These are phyloP conservation scores for Inonotus obliquus DNA, from an alignment of 1,284 basidiomycete species.

Conservation along the genomic window DNA sequence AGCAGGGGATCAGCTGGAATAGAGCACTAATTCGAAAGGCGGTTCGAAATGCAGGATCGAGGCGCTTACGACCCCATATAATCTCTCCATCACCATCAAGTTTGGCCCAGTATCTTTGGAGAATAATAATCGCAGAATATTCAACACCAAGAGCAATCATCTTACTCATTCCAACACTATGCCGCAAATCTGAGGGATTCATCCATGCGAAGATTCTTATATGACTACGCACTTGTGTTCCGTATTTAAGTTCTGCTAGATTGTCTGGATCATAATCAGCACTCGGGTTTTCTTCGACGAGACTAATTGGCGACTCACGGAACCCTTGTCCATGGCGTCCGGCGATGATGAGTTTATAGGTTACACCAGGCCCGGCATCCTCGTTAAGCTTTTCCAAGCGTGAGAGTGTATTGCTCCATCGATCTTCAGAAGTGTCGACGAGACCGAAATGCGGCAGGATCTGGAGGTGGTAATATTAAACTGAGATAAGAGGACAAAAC, in stretches of 20 bases:
- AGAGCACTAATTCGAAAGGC: not conserved
- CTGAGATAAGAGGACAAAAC: not conserved
- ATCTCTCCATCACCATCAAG: constrained; percentile 67
- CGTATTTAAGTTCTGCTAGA: constrained; percentile 68
- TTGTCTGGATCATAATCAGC: constrained; percentile 49
- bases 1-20: constrained; percentile 67
- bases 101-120: constrained; percentile 57
- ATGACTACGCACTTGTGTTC: constrained; percentile 40
- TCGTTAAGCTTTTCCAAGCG: constrained; percentile 44
- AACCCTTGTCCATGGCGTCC: constrained; percentile 71
- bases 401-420: constrained; percentile 49
- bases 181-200: not conserved
- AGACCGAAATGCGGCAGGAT: constrained; percentile 47
- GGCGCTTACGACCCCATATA: constrained; percentile 70
- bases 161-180: constrained; percentile 54
- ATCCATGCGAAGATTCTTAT: no score
- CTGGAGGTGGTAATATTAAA: not conserved
- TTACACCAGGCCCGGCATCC: constrained; percentile 32
- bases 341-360: constrained; percentile 62
- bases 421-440: constrained; percentile 41
- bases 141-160: constrained; percentile 4
- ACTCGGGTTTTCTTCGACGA: not conserved
- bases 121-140: not conserved
- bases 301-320: constrained; percentile 38
- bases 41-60: not conserved